These are phyloP conservation scores for Colletotrichum tropicicola DNA, from an alignment of 2,329 filamentous ascomycete species.

Conservation along the genomic window DNA sequence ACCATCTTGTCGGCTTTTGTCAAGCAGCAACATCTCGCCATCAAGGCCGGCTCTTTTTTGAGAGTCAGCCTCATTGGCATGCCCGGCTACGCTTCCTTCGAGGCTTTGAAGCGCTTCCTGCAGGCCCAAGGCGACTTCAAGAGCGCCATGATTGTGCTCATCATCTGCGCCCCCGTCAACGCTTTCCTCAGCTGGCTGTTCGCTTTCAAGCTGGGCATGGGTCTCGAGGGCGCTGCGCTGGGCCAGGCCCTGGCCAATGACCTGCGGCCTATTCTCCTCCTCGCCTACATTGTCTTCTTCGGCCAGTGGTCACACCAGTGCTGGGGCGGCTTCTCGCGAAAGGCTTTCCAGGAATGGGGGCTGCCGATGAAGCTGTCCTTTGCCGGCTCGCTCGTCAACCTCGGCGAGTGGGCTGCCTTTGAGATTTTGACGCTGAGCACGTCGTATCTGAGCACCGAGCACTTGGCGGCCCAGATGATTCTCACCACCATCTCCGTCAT, in stretches of 20 bases:
- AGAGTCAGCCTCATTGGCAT: constrained; percentile 57
- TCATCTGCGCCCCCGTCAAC: constrained; percentile 58
- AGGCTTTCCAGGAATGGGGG: constrained; percentile 48
- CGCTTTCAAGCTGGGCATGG: constrained; percentile 50
- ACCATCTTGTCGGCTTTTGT: constrained; percentile 55
- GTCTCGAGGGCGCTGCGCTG: constrained; percentile 60
- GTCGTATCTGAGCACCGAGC: constrained; percentile 51
- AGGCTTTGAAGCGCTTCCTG: constrained; percentile 62
- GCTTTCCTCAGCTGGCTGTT: constrained; percentile 59
- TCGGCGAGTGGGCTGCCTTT: constrained; percentile 53
- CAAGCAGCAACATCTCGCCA: constrained; percentile 55
- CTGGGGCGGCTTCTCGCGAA: constrained; percentile 52
- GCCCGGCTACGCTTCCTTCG: constrained; percentile 63
- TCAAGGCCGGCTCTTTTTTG: constrained; percentile 58
- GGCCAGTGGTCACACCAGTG: constrained; percentile 51
- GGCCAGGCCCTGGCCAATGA: constrained; percentile 58
- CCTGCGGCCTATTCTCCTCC: constrained; percentile 55
- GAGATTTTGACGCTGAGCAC: constrained; percentile 55
- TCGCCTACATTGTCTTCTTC: constrained; percentile 53
- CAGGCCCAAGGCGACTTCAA: constrained; percentile 64
- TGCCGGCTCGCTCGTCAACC: constrained; percentile 48
- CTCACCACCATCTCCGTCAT: constrained; percentile 50
- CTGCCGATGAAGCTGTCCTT: constrained; percentile 48
- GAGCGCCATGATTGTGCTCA: constrained; percentile 54
- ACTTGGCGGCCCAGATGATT: constrained; percentile 52